Conservation (phyloP, 129 eudicot species). For the Flaveria trinervia region DNA sequence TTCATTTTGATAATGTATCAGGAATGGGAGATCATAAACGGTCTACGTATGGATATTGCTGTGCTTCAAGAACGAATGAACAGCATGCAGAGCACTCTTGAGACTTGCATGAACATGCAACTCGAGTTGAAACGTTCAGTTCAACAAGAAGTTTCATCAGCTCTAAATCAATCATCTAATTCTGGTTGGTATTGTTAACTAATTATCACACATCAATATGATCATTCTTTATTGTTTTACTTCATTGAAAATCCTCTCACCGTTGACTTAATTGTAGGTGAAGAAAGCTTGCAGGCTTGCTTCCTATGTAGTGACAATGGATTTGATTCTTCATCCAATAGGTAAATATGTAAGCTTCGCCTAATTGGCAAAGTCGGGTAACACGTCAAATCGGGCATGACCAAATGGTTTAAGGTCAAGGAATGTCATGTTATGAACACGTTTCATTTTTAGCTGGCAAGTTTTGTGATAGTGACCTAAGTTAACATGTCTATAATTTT, state of each 20-base stretch:
- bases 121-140: slow-evolving; percentile 74
- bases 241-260: neutral
- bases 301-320: slow-evolving; percentile 59
- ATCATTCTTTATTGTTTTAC: neutral
- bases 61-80: slow-evolving; percentile 78
- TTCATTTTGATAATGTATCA: slow-evolving; percentile 20
- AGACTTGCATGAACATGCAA: slow-evolving; percentile 90
- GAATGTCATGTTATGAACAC: too few species aligned
- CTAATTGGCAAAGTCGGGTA: neutral
- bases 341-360: slow-evolving; percentile 39
- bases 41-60: slow-evolving; percentile 72
- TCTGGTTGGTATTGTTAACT: slow-evolving; percentile 22
- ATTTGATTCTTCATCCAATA: slow-evolving; percentile 62
- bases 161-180: slow-evolving; percentile 47
- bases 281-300: slow-evolving; percentile 43
- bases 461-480: neutral
- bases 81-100: slow-evolving; percentile 80
- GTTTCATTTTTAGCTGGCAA: neutral
- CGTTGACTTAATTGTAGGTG: slow-evolving; percentile 28
- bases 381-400: neutral
- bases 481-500: neutral
- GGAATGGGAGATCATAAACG: slow-evolving; percentile 81
- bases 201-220: neutral
- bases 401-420: too few species aligned
- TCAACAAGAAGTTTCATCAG: slow-evolving; percentile 79